These are phyloP conservation scores for Adansonia gregorii DNA, from an alignment of 441 rosid species.

Conservation along the genomic window DNA sequence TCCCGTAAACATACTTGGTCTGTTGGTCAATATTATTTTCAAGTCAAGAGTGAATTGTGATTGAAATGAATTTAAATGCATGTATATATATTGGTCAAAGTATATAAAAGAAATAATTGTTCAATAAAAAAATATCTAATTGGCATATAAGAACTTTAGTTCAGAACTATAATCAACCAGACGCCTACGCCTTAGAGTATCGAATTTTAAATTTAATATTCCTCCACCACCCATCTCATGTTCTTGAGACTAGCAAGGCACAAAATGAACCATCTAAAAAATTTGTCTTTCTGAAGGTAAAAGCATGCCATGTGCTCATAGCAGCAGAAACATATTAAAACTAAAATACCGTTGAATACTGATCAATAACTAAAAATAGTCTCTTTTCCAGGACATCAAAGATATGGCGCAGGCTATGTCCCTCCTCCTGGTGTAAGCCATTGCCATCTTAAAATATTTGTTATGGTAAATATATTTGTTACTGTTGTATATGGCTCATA, in stretches of 20 bases:
- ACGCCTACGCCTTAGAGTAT: background rate
- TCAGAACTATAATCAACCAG: background rate
- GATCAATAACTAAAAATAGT: background rate
- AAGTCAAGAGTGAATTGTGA: background rate
- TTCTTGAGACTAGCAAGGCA: background rate
- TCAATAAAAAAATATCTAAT: background rate
- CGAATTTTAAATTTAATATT: background rate
- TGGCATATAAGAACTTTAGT: background rate
- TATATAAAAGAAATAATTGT: background rate
- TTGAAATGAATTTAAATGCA: background rate
- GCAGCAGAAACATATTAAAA: background rate
- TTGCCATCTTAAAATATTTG: background rate
- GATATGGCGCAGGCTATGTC: background rate
- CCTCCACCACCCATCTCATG: background rate
- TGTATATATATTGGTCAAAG: background rate
- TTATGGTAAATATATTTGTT: no score
- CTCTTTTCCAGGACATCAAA: background rate
- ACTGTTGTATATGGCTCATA: no score
- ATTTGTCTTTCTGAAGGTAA: background rate
- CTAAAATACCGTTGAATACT: background rate
- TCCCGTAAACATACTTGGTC: no score
- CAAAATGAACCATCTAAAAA: background rate
- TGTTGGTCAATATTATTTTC: background rate
- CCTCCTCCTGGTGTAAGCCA: background rate
- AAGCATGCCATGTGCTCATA: background rate